Evolutionary conservation across 495 filamentous ascomycete genomes (phyloP), one percentile per base, ranked within the genome.

Genomic region (Penicillium herquei): DNA sequence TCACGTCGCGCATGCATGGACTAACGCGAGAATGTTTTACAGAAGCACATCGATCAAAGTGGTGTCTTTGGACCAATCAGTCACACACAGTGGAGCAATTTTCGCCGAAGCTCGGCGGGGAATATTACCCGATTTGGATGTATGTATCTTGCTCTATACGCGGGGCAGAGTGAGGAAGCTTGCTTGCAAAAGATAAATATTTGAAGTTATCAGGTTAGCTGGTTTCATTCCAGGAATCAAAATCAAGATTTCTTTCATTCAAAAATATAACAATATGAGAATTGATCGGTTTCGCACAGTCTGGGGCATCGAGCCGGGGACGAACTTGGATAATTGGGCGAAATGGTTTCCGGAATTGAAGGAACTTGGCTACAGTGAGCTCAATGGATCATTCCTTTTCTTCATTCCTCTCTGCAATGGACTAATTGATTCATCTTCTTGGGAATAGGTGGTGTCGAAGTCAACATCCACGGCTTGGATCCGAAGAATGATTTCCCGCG

Each of bases 311-410:
- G 61, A 52, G 10, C 37, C 53, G 14, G 61, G 64, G n/a, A 16
- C 17, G 7, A 58, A 58, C 48, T 40, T 62, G 39, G 48, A 45
- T 16, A 57, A 60, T 35, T 67, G 64, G 64, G 53, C 53, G 4
- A 41, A 56, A 12, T 59, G 54, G 56, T 64, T 67, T 40, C 54
- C 53, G 1, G 40, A 53, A 3, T 49, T 64, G 18, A 70, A 70
- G 39, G 39, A 41, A 7, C 57, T 67, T n/a, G 64, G 67, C 30
- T 70, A 70, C 21, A 51, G 67, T 70, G 54, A 12, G 51, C 21
- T 26, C 21, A 26, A 26, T 26, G 1, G 21, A 26, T 26, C 21
- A 26, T 4, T 26, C 21, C 4, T 26, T 26, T 26, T 26, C 2
- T 26, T 26, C 21, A 26, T 26, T 26, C 21, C 21, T 26, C 4